Conservation (phyloP, 2,329 filamentous ascomycete genomes). For the Sporothrix humicola region DNA sequence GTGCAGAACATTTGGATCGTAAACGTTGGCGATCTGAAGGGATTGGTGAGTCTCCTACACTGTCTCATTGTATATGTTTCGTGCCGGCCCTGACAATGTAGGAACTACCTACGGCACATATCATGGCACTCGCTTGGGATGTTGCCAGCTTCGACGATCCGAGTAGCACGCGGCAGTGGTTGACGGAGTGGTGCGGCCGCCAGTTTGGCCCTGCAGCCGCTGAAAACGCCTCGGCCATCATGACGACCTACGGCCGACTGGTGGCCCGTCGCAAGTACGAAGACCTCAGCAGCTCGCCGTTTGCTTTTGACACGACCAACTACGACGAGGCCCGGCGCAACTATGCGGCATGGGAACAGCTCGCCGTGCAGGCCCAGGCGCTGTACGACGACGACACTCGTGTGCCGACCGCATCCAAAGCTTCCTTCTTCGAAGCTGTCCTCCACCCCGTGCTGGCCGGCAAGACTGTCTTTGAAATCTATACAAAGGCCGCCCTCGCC, state of each 20-base stretch:
- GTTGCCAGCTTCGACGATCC: background rate
- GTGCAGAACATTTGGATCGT: slow-evolving; percentile 65
- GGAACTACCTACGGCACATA: background rate
- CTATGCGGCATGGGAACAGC: slow-evolving; percentile 56
- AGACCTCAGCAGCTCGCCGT: slow-evolving; percentile 43
- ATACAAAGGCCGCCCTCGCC: slow-evolving; percentile 52
- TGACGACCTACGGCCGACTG: slow-evolving; percentile 52
- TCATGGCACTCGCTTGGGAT: background rate
- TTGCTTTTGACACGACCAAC: slow-evolving; percentile 58
- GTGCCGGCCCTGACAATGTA: background rate
- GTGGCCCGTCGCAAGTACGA: slow-evolving; percentile 48
- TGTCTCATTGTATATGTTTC: slow-evolving; percentile 46
- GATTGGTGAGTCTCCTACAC: slow-evolving; percentile 44
- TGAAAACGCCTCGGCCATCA: slow-evolving; percentile 54
- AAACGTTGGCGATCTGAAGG: slow-evolving; percentile 56
- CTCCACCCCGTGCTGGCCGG: slow-evolving; percentile 62
- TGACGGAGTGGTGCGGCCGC: background rate
- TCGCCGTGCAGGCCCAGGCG: slow-evolving; percentile 52
- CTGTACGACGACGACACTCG: slow-evolving; percentile 47
- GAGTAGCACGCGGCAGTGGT: background rate
- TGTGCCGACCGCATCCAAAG: slow-evolving; percentile 49
- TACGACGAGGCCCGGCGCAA: slow-evolving; percentile 63
- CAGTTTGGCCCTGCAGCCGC: slow-evolving; percentile 41
- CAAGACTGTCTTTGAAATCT: slow-evolving; percentile 57
- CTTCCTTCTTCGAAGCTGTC: slow-evolving; percentile 62